Evolutionary conservation across 2,329 filamentous ascomycete genomes (phyloP), one percentile per base, ranked within the genome.

Genomic region (Botryotinia narcissicola): DNA sequence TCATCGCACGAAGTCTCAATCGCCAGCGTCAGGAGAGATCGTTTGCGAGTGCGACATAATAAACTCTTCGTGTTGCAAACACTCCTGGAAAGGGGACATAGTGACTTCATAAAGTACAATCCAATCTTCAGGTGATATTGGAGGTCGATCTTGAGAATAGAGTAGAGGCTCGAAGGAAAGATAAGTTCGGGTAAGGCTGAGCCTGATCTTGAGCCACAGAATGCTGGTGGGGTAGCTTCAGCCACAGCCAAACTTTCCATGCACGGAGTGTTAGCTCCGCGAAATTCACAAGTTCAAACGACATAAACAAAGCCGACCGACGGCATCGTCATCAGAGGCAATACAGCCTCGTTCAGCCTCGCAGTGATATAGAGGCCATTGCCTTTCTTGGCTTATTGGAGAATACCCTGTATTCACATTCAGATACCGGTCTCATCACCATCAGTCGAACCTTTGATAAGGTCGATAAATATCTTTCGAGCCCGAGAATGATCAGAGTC

Each of bases 1-100:
- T 98, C 95, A 83, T 98, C 95, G 86, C 95, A 96, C 4, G 92
- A 94, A 16, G 92, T 92, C 82, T 96, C 93, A 80, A 96, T 94
- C 70, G 92, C 92, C 67, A 95, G 87, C 8, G 88, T 90, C 29
- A 87, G 80, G 73, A 89, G 84, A 59, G 74, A 75, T 40, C 82
- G 83, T n/a, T 76, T 75, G 14, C 46, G n/a, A 46, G 59, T 73
- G 40, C 46, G 29, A 35, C 32, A 35, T 44, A 48, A 61, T 4
- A 73, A n/a, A 18, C 61, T 42, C 20, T 68, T 42, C 8, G 60
- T 42, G 60, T 25, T 66, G n/a, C 20, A 59, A 66, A 75, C 73
- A 60, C 76, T 77, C 72, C 76, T 80, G 73, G 76, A 75, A 63
- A 77, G 70, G 59, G 75, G 73, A 72, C 76, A 80, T 78, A 73